These are phyloP conservation scores for Trichophyton mentagrophytes DNA, from an alignment of 2,329 filamentous ascomycete genomes.

Conservation along the genomic window DNA sequence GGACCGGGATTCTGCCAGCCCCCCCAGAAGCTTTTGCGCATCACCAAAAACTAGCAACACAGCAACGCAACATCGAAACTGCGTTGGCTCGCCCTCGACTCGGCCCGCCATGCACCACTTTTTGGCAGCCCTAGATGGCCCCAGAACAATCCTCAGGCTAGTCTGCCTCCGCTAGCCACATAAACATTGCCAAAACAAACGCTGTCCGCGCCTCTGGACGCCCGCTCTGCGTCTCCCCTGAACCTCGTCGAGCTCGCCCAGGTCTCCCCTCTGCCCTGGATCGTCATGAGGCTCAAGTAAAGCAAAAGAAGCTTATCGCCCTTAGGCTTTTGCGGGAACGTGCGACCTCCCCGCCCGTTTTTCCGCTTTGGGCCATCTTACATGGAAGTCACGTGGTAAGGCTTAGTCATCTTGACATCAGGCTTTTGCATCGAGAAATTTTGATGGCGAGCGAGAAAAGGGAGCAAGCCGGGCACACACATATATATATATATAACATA, in stretches of 20 bases:
- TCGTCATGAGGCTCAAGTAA: conserved; percentile 5
- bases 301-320: conserved; percentile 23
- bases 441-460: not conserved
- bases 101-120: not conserved
- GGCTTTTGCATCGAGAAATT: not conserved
- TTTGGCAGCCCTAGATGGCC: not conserved
- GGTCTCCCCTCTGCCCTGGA: not conserved
- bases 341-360: conserved; percentile 6
- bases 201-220: not conserved
- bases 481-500: not conserved
- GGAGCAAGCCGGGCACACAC: not conserved
- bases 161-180: not conserved
- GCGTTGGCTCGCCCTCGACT: not conserved
- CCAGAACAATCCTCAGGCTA: not conserved
- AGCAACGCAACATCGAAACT: not conserved
- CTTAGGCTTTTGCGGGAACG: conserved; percentile 19
- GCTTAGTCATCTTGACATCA: not conserved
- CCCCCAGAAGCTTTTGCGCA: not conserved
- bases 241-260: not conserved
- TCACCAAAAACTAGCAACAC: not conserved
- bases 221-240: not conserved
- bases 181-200: not conserved
- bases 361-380: conserved; percentile 5
- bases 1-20: not conserved
- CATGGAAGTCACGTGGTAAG: not conserved